phyloP scores from a whole-genome alignment of 73 alveolate species.

The Loxodes magnus region DNA sequence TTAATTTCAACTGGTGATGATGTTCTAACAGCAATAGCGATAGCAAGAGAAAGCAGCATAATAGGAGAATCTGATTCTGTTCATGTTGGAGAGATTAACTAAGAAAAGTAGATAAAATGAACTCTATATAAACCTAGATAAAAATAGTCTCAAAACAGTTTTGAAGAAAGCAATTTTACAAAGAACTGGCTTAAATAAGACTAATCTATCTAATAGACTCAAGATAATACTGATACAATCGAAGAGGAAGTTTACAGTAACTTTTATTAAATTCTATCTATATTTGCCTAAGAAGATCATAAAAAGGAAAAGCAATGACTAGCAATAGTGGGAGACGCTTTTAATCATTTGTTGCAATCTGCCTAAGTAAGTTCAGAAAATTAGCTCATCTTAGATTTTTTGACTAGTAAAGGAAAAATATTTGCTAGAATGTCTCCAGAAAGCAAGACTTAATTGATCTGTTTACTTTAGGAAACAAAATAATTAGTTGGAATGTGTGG shows the following conservation, averaged over 20 bases:
- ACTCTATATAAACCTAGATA: conserved; percentile 31
- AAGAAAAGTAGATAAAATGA: conserved; percentile 2
- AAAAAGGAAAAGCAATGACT: neutral
- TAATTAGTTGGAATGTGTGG: conserved; percentile 93
- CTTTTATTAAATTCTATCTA: neutral
- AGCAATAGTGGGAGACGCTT: conserved; percentile 17
- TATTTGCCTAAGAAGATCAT: neutral
- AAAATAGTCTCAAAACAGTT: neutral
- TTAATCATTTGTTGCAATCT: neutral
- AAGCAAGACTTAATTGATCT: conserved; percentile 81
- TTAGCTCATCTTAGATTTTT: conserved; percentile 36
- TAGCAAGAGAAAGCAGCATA: conserved; percentile 48
- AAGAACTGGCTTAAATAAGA: no score
- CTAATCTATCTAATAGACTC: no score
- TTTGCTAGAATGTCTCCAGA: conserved; percentile 98
- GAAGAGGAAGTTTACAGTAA: neutral
- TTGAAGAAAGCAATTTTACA: no score
- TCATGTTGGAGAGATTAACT: conserved; percentile 33
- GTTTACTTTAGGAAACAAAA: conserved; percentile 41
- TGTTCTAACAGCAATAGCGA: conserved; percentile 57
- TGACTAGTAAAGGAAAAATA: conserved; percentile 65
- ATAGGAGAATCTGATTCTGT: conserved; percentile 38
- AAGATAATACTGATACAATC: no score
- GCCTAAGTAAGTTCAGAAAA: neutral
- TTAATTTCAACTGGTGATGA: conserved; percentile 73